These are phyloP conservation scores for Tricholoma matsutake DNA, from an alignment of 768 basidiomycete genomes.

Conservation along the genomic window DNA sequence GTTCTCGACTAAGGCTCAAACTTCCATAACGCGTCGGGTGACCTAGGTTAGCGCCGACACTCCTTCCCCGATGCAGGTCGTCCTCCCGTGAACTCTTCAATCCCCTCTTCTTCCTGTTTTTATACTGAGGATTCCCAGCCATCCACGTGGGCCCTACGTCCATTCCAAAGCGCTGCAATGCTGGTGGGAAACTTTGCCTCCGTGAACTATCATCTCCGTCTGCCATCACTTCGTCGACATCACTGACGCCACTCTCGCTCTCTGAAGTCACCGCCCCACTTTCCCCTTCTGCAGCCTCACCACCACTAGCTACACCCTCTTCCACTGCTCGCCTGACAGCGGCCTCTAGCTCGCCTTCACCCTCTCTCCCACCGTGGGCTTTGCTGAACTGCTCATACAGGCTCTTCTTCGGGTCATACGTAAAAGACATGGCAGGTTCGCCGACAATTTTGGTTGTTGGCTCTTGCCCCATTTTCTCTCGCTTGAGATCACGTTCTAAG, in stretches of 20 bases:
- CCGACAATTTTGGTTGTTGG: slow-evolving; percentile 70
- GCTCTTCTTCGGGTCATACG: slow-evolving; percentile 80
- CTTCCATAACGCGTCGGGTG: slow-evolving; percentile 13
- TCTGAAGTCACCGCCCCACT: slow-evolving; percentile 23
- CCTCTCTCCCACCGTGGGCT: slow-evolving; percentile 37
- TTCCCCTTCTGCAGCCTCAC: slow-evolving; percentile 12
- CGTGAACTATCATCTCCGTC: slow-evolving; percentile 16
- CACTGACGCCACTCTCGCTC: slow-evolving; percentile 21
- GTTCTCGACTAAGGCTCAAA: slow-evolving; percentile 29
- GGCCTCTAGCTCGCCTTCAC: slow-evolving; percentile 38
- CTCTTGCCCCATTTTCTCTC: slow-evolving; percentile 88
- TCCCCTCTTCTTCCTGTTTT: slow-evolving; percentile 80
- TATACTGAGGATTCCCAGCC: slow-evolving; percentile 85
- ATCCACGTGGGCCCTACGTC: slow-evolving; percentile 56
- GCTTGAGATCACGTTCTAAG: slow-evolving; percentile 91
- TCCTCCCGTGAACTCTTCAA: slow-evolving; percentile 32
- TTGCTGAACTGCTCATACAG: slow-evolving; percentile 86
- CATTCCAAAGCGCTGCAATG: slow-evolving; percentile 36
- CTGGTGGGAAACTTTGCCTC: slow-evolving; percentile 13
- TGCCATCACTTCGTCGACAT: slow-evolving; percentile 20
- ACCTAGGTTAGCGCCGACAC: slow-evolving; percentile 12
- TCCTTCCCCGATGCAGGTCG: slow-evolving; percentile 29
- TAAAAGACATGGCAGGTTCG: slow-evolving; percentile 87
- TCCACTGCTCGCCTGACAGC: slow-evolving; percentile 32
- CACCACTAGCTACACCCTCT: slow-evolving; percentile 17